Evolutionary conservation across 352 stramenopile genomes (phyloP).

Genomic region (Phytophthora meadii): DNA sequence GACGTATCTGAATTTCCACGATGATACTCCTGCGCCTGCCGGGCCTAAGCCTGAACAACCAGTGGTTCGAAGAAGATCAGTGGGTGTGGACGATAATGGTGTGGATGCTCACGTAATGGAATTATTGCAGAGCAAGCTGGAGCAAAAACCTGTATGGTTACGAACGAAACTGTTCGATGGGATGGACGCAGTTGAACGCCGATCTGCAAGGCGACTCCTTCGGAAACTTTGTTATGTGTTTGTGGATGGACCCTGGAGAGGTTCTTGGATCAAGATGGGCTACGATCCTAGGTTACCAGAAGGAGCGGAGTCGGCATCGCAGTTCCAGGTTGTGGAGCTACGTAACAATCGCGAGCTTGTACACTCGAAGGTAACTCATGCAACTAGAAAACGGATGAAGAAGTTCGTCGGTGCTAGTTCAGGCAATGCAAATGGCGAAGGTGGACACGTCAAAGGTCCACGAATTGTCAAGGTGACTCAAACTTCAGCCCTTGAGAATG

Average conservation of each 20-base stretch:
- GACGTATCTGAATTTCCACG: conserved; percentile 85
- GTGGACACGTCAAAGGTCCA: conserved; percentile 63
- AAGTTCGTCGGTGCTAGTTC: conserved; percentile 49
- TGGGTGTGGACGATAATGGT: conserved; percentile 61
- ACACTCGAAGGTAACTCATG: conserved; percentile 78
- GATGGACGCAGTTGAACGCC: conserved; percentile 65
- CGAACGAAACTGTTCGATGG: conserved; percentile 74
- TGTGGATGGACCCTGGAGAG: conserved; percentile 82
- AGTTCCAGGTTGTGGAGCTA: conserved; percentile 82
- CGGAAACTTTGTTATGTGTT: conserved; percentile 87
- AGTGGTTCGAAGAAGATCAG: conserved; percentile 51
- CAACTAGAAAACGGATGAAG: conserved; percentile 69
- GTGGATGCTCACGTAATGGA: conserved; percentile 70
- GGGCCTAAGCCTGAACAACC: conserved; percentile 59
- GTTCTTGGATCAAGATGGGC: conserved; percentile 84
- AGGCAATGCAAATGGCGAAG: conserved; percentile 38
- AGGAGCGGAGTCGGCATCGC: conserved; percentile 45
- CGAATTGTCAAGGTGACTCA: conserved; percentile 81
- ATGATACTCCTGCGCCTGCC: conserved; percentile 57
- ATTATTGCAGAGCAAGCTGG: conserved; percentile 64
- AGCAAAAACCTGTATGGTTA: conserved; percentile 77
- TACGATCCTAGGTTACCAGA: conserved; percentile 65
- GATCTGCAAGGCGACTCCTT: conserved; percentile 65
- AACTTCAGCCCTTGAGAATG: conserved; percentile 70
- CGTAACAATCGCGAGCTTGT: conserved; percentile 85